Percentiles rank a stretch among this genome's conserved stretches.
Evolutionary conservation across 1,139 yeast species (phyloP).

Genomic region (Arxiozyma slooffiae): DNA sequence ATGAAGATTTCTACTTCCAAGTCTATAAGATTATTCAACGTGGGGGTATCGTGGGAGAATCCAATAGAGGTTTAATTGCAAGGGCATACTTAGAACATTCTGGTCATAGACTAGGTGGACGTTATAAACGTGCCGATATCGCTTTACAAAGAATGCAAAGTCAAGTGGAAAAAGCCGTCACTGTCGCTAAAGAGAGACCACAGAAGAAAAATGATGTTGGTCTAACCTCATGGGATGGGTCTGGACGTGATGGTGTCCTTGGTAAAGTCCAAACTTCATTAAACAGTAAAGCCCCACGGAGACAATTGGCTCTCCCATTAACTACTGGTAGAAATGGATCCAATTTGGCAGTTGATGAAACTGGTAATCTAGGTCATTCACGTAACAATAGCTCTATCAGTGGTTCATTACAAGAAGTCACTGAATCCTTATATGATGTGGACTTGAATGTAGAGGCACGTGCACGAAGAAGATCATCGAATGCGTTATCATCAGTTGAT

Average conservation of each 20-base stretch:
- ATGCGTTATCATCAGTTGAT: conserved; percentile 29
- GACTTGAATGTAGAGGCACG: conserved; percentile 24
- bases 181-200: conserved; percentile 84
- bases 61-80: conserved; percentile 57
- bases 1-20: conserved; percentile 93
- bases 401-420: conserved; percentile 65
- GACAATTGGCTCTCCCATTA: conserved; percentile 58
- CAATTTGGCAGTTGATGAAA: conserved; percentile 2
- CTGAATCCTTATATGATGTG: conserved; percentile 29
- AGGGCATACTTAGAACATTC: conserved; percentile 92
- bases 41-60: conserved; percentile 36
- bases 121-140: conserved; percentile 82
- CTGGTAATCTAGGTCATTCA: not conserved
- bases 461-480: conserved; percentile 30
- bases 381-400: conserved; percentile 1
- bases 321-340: conserved; percentile 30
- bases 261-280: conserved; percentile 73
- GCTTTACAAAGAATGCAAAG: conserved; percentile 97
- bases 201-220: conserved; percentile 36
- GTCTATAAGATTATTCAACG: conserved; percentile 80
- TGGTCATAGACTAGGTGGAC: conserved; percentile 83
- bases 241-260: conserved; percentile 77
- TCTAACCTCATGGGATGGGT: conserved; percentile 36
- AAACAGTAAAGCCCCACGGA: conserved; percentile 81
- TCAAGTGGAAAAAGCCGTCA: conserved; percentile 93